A percentile compares a stretch with the other conserved stretches of the same genome.
phyloP scores from a whole-genome alignment of 2,329 filamentous ascomycete genomes.

The Pseudonectria buxi region DNA sequence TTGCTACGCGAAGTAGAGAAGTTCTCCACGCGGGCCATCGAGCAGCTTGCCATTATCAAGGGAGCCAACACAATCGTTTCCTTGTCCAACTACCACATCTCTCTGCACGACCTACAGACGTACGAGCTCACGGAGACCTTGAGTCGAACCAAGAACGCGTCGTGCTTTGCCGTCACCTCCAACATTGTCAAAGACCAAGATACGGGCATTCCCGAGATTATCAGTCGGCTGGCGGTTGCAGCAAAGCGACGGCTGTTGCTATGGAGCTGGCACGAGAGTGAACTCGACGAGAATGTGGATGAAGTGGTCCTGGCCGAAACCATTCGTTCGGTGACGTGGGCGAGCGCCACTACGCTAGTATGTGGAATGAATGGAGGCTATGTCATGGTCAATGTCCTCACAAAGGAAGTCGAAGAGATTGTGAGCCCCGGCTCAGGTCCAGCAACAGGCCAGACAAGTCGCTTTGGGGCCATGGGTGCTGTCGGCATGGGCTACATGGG shows the following conservation, averaged over 20 bases:
- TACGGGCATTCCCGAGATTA: constrained; percentile 86
- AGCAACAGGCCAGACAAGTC: constrained; percentile 55
- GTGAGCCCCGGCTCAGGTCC: constrained; percentile 67
- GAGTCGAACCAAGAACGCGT: constrained; percentile 77
- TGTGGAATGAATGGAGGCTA: constrained; percentile 90
- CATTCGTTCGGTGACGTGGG: constrained; percentile 87
- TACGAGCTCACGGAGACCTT: constrained; percentile 78
- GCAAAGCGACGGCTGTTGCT: constrained; percentile 84
- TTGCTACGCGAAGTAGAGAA: constrained; percentile 87
- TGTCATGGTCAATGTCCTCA: constrained; percentile 77
- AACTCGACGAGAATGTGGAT: constrained; percentile 64
- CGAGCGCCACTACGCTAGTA: constrained; percentile 75
- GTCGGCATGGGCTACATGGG: constrained; percentile 97
- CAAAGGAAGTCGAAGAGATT: constrained; percentile 68
- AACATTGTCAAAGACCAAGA: constrained; percentile 87
- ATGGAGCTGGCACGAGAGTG: constrained; percentile 96
- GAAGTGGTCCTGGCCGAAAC: constrained; percentile 78
- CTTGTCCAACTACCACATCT: constrained; percentile 82
- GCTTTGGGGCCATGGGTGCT: constrained; percentile 76
- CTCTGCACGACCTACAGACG: constrained; percentile 79
- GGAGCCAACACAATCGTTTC: constrained; percentile 89
- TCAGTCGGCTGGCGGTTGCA: constrained; percentile 83
- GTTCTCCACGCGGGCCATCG: constrained; percentile 83
- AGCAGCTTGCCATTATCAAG: constrained; percentile 92
- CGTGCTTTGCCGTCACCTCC: constrained; percentile 85